Evolutionary conservation across 2,329 filamentous ascomycete genomes (phyloP).

Genomic region (Lasiodiplodia citricola): DNA sequence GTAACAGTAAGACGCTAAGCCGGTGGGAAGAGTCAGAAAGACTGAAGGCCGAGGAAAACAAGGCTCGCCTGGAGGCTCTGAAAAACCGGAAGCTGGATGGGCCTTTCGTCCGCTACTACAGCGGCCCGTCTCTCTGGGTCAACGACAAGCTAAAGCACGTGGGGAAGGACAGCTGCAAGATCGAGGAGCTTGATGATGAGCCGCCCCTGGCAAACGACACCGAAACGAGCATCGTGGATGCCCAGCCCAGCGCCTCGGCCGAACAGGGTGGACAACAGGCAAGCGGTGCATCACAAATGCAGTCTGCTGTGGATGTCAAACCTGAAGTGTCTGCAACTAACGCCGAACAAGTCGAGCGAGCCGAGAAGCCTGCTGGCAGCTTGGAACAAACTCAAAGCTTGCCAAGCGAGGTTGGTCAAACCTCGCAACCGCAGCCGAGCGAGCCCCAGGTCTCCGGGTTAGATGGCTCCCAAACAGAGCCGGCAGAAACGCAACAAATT

Average conservation of each 20-base stretch:
- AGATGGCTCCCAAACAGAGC: slow-evolving; percentile 1
- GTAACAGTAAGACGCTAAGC: slow-evolving; percentile 88
- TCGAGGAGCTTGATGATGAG: slow-evolving; percentile 42
- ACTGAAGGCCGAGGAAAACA: slow-evolving; percentile 81
- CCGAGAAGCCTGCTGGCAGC: background rate
- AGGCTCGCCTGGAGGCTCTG: slow-evolving; percentile 82
- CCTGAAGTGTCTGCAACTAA: background rate
- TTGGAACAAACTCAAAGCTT: slow-evolving; percentile 6
- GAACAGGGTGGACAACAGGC: background rate
- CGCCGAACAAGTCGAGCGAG: background rate
- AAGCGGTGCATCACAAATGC: background rate
- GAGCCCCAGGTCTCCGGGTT: background rate
- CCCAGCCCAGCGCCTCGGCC: background rate
- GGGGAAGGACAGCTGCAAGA: slow-evolving; percentile 53
- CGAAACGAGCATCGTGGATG: background rate
- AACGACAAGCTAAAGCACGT: slow-evolving; percentile 74
- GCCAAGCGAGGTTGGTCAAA: background rate
- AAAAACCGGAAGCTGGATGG: slow-evolving; percentile 86
- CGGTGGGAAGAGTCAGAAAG: slow-evolving; percentile 94
- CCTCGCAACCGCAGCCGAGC: slow-evolving; percentile 27
- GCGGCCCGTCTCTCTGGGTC: slow-evolving; percentile 83
- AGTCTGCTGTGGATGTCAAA: background rate
- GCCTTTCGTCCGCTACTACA: slow-evolving; percentile 91
- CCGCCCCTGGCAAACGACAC: slow-evolving; percentile 12
- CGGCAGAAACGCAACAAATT: slow-evolving; percentile 26